phyloP scores from a whole-genome alignment of 192 early-diverging fungal genomes.

The Spizellomyces sp. region DNA sequence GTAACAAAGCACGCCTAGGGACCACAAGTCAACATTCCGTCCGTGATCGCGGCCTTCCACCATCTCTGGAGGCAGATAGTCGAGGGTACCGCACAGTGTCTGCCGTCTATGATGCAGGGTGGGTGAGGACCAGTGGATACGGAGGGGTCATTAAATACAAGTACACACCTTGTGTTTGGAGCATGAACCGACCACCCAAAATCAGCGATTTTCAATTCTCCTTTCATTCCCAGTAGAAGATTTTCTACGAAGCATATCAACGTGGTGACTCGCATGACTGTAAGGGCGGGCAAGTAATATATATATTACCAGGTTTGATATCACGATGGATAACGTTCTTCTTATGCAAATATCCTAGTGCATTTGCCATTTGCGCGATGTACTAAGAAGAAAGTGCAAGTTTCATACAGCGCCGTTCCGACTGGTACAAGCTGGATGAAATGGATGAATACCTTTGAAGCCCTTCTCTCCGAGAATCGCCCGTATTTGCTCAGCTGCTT shows the following conservation, averaged over 20 bases:
- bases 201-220: slow-evolving; percentile 93
- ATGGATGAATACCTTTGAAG: slow-evolving; percentile 61
- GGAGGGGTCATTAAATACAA: neutral
- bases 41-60: slow-evolving; percentile 83
- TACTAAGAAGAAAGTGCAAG: slow-evolving; percentile 56
- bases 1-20: slow-evolving; percentile 87
- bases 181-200: slow-evolving; percentile 98
- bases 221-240: slow-evolving; percentile 79
- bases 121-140: neutral
- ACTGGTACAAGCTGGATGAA: neutral
- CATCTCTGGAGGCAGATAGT: slow-evolving; percentile 97
- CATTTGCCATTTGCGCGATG: slow-evolving; percentile 84
- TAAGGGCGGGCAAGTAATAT: slow-evolving; percentile 5
- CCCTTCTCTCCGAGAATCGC: slow-evolving; percentile 72
- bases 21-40: slow-evolving; percentile 87
- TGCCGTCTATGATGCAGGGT: slow-evolving; percentile 57
- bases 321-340: slow-evolving; percentile 95
- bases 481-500: slow-evolving; percentile 71
- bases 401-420: neutral
- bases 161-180: slow-evolving; percentile 54
- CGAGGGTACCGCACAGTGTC: slow-evolving; percentile 93
- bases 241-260: slow-evolving; percentile 62
- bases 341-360: slow-evolving; percentile 82
- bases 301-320: slow-evolving; percentile 78
- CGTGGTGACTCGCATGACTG: neutral